phyloP scores from a whole-genome alignment of 257 asterid genomes.

The Nicotiana sylvestris region DNA sequence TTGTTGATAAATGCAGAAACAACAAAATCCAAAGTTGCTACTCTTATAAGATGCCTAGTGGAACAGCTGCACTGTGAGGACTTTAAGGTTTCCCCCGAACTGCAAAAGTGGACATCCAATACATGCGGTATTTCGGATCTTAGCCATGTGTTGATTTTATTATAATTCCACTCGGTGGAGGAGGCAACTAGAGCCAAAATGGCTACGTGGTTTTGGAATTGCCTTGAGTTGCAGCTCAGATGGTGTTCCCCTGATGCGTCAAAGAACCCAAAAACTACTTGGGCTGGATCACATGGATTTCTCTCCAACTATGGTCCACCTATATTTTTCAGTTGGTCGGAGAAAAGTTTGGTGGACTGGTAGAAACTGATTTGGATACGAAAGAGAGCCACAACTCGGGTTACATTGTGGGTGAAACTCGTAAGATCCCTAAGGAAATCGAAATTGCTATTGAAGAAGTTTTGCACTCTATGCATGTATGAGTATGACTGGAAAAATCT shows the following conservation, averaged over 20 bases:
- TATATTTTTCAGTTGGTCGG: background rate
- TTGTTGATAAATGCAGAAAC: background rate
- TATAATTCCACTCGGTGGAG: background rate
- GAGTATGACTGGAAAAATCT: background rate
- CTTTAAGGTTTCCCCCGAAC: background rate
- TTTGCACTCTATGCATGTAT: background rate
- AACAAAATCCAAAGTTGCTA: background rate
- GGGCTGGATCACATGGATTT: background rate
- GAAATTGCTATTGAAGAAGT: background rate
- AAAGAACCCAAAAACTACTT: background rate
- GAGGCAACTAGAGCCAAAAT: background rate
- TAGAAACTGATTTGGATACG: background rate
- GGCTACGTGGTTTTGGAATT: background rate
- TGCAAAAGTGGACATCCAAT: background rate
- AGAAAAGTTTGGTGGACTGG: background rate
- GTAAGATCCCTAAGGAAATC: background rate
- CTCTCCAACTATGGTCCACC: background rate
- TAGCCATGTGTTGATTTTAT: background rate
- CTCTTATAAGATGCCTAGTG: background rate
- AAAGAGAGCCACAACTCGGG: background rate
- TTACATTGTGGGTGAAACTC: background rate
- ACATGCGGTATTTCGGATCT: background rate
- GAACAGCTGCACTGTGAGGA: background rate
- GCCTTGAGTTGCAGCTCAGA: background rate
- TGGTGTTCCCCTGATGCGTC: background rate